phyloP scores from a whole-genome alignment of 495 filamentous ascomycete species.

The Hypomontagnella submonticulosa region DNA sequence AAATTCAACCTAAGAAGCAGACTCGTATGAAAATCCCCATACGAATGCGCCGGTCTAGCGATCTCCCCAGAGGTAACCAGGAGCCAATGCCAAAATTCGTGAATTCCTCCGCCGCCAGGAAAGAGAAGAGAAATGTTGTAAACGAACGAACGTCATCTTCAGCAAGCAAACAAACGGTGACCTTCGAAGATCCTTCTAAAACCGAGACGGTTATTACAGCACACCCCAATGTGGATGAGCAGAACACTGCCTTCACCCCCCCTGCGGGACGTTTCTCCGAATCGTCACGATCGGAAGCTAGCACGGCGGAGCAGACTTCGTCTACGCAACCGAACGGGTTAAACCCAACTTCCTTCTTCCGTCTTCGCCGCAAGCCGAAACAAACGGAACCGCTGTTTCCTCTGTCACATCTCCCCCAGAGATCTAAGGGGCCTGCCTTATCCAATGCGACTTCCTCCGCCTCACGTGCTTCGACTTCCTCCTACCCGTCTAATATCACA shows the following conservation, averaged over 20 bases:
- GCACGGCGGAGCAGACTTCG: constrained; percentile 77
- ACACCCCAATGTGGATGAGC: constrained; percentile 73
- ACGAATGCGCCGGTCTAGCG: constrained; percentile 56
- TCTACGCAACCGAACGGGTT: constrained; percentile 70
- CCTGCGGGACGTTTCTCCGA: constrained; percentile 82
- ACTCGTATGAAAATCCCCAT: constrained; percentile 60
- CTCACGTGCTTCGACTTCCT: constrained; percentile 45
- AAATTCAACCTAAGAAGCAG: constrained; percentile 61
- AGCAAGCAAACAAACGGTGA: constrained; percentile 59
- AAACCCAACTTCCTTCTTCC: constrained; percentile 79
- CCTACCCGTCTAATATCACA: constrained; percentile 46
- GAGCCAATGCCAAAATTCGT: constrained; percentile 41
- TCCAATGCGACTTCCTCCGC: constrained; percentile 49
- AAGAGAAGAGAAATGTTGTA: constrained; percentile 53
- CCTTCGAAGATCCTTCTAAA: constrained; percentile 75
- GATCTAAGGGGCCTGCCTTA: constrained; percentile 53
- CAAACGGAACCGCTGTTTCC: constrained; percentile 84
- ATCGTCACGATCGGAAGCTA: constrained; percentile 90
- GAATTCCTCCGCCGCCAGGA: constrained; percentile 43
- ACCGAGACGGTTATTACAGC: constrained; percentile 65
- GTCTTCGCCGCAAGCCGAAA: constrained; percentile 79
- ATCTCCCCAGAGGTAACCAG: constrained; percentile 53
- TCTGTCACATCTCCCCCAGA: constrained; percentile 75
- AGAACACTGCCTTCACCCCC: constrained; percentile 71
- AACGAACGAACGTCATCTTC: constrained; percentile 56